Percentiles rank a stretch among this genome's conserved stretches.
phyloP scores from a whole-genome alignment of 2,329 filamentous ascomycete genomes.

The Achaetomium macrosporum region DNA sequence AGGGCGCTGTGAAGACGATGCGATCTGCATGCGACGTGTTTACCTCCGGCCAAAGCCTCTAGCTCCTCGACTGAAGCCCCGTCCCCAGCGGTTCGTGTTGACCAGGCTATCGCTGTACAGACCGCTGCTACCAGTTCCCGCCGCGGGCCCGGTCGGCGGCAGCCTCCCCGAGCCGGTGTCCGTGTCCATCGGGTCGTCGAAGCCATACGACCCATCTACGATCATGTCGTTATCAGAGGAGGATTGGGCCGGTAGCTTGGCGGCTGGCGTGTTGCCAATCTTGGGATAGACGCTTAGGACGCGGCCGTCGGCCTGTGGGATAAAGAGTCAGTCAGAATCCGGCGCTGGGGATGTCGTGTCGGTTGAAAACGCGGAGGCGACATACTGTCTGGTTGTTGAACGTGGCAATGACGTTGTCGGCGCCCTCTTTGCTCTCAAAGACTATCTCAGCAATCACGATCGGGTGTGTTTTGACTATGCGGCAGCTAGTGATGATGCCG shows the following conservation, averaged over 20 bases:
- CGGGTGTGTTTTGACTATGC: constrained; percentile 60
- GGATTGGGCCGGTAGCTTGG: constrained; percentile 28
- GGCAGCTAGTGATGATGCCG: constrained; percentile 61
- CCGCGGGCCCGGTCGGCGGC: constrained; percentile 10
- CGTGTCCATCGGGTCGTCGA: constrained; percentile 43
- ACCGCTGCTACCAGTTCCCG: constrained; percentile 22
- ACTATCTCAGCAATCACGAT: constrained; percentile 73
- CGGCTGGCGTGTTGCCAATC: constrained; percentile 37
- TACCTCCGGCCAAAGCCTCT: constrained; percentile 2
- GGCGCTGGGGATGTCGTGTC: not conserved
- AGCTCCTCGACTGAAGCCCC: constrained; percentile 13
- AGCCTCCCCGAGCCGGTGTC: constrained; percentile 23
- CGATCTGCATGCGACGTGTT: not conserved
- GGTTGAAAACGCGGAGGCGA: constrained; percentile 8
- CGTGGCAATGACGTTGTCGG: constrained; percentile 65
- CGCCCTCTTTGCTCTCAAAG: constrained; percentile 66
- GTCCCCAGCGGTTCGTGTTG: constrained; percentile 28
- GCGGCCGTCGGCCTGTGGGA: constrained; percentile 61
- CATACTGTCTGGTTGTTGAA: constrained; percentile 75
- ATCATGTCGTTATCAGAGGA: constrained; percentile 36
- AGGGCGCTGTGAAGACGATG: not conserved
- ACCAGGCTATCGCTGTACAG: constrained; percentile 47
- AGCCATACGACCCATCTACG: constrained; percentile 50
- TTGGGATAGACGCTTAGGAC: constrained; percentile 69
- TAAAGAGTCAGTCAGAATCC: not conserved